These are phyloP conservation scores for Cucumis sativus DNA, from an alignment of 306 rosid species.

Conservation along the genomic window Cucumber_9930_V3 NC_026656.2:882501-883000, in stretches of 20 bases:
- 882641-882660: not conserved
- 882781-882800: not conserved
- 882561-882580: too few species aligned
- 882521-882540: not conserved
- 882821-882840: not conserved
- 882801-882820: not conserved
- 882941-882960: not conserved
- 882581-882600: constrained; percentile 9
- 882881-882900: not conserved
- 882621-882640: not conserved
- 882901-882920: not conserved
- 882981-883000: too few species aligned
- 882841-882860: not conserved
- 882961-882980: too few species aligned
- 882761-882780: not conserved
- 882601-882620: constrained; percentile 1
- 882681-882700: not conserved
- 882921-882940: not conserved
- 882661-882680: not conserved
- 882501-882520: not conserved
- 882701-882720: not conserved
- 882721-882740: not conserved
- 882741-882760: not conserved
- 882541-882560: too few species aligned
- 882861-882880: not conserved